Percentiles rank a stretch among this genome's conserved stretches.
These are phyloP conservation scores for Stygiomarasmius scandens DNA, from an alignment of 1,284 basidiomycete species.

Conservation along the genomic window DNA sequence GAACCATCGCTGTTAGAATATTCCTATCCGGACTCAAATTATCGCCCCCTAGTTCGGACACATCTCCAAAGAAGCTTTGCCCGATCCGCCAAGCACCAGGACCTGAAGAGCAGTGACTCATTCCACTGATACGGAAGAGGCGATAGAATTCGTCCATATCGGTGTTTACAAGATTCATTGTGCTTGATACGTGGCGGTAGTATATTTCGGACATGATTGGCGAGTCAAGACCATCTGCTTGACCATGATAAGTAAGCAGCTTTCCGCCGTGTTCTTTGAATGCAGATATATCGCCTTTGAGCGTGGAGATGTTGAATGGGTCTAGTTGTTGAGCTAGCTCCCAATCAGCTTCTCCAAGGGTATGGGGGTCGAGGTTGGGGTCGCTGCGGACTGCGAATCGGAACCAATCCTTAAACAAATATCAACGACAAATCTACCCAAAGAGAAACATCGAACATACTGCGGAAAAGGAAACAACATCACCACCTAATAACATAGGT, in stretches of 20 bases:
- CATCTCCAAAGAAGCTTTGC: not conserved
- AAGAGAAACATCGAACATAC: too few relatives aligned
- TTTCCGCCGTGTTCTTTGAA: too few relatives aligned
- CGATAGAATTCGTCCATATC: too few relatives aligned
- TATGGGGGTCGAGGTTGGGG: slow-evolving; percentile 7
- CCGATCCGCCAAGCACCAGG: slow-evolving; percentile 18
- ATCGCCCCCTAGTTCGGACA: too few relatives aligned
- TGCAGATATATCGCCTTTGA: slow-evolving; percentile 23
- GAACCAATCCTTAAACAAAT: slow-evolving; percentile 7
- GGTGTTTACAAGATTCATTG: slow-evolving; percentile 13
- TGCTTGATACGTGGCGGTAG: slow-evolving; percentile 17
- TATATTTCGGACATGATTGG: slow-evolving; percentile 20
- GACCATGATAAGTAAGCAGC: slow-evolving; percentile 23
- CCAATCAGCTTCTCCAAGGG: slow-evolving; percentile 4
- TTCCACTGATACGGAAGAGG: too few relatives aligned
- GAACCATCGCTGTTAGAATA: too few relatives aligned
- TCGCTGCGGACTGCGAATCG: slow-evolving; percentile 14
- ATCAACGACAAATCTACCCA: not conserved
- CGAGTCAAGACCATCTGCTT: slow-evolving; percentile 18
- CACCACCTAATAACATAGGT: slow-evolving; percentile 17
- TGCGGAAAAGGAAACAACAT: slow-evolving; percentile 6
- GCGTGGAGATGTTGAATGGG: slow-evolving; percentile 18
- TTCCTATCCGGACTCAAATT: too few relatives aligned
- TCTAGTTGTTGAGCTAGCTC: slow-evolving; percentile 12
- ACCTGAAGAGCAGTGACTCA: slow-evolving; percentile 20